Base-by-base conservation (phyloP, 2,329 filamentous ascomycete genomes). In the Sclerotinia glacialis region DNA sequence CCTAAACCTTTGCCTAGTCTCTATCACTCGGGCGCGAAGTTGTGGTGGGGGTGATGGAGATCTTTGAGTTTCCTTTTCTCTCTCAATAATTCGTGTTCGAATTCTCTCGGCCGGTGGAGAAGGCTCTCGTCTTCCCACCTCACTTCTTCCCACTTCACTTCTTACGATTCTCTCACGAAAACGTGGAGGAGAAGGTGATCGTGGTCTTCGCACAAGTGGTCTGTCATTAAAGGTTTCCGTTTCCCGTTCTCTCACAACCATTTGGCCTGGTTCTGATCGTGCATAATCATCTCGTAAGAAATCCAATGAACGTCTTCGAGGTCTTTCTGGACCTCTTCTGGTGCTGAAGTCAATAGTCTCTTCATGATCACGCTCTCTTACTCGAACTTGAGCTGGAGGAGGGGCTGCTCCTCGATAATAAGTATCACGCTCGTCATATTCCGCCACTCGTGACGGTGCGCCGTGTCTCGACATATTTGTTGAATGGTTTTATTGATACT, bases 401-500 rank as follows among this genome's bases (percentile, higher is more conserved):
- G 71, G 66, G 42, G 68, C 63, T 54, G 66, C 65, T 53, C 70
- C 70, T 34, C 73, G 71, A 54, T 74, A 74, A 62, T 71, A 73
- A 54, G 47, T 46, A 47, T 74, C 71, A 54, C 70, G 70, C 54
- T 75, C 74, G 50, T 75, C 72, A 60, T 68, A 71, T 42, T 72
- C 69, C 50, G 67, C 26, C 40, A 64, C 59, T 52, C 65, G 56
- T 47, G 64, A 54, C 21, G 65, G 64, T 23, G 66, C 69, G 46
- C 69, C 70, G 50, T 70, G 71, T 54, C 70, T 49, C 47, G 71
- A 72, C 71, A 72, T 72, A 26, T 50, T 62, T 59, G 31, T 9
- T 50, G 21, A 18, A 26, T n/a, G 6, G 52, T n/a, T 9, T 46
- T 44, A 44, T 65, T 59, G 42, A 9, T n/a, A n/a, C 92, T 96